A percentile compares a stretch with the other conserved stretches of the same genome.
Evolutionary conservation across 2,329 filamentous ascomycete species (phyloP).

Genomic region (Teratosphaeria gauchensis): DNA sequence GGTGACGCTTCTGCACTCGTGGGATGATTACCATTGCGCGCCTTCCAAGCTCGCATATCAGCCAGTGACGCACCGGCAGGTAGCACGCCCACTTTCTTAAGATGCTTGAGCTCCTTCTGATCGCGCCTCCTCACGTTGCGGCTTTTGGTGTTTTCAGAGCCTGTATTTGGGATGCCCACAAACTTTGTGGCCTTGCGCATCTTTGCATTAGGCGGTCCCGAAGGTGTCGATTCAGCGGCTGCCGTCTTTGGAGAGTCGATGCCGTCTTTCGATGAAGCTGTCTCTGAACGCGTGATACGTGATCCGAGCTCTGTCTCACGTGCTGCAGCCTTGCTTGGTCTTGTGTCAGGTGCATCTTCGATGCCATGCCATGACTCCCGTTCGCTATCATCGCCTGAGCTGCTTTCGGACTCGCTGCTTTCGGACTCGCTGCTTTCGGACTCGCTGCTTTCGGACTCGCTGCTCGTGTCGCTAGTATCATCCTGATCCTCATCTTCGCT

Average conservation of each 20-base stretch:
- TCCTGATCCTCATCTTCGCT: slow-evolving; percentile 6
- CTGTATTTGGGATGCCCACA: slow-evolving; percentile 31
- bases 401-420: slow-evolving; percentile 8
- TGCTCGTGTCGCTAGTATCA: slow-evolving; percentile 9
- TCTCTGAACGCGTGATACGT: not conserved
- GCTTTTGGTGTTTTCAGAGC: slow-evolving; percentile 41
- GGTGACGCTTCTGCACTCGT: not conserved
- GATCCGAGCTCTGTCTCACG: slow-evolving; percentile 1
- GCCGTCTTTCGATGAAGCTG: not conserved
- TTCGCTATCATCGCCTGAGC: slow-evolving; percentile 4
- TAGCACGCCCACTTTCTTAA: slow-evolving; percentile 47
- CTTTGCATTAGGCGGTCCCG: slow-evolving; percentile 1
- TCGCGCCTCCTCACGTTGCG: slow-evolving; percentile 48
- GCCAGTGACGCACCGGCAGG: slow-evolving; percentile 41
- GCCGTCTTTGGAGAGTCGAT: not conserved
- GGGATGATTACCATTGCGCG: not conserved
- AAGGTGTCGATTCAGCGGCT: not conserved
- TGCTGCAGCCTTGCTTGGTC: not conserved
- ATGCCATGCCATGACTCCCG: slow-evolving; percentile 3
- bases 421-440: slow-evolving; percentile 7
- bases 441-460: slow-evolving; percentile 8
- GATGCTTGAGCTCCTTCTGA: slow-evolving; percentile 38
- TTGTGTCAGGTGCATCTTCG: not conserved
- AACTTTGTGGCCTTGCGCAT: not conserved
- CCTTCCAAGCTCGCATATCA: slow-evolving; percentile 31